A percentile compares a stretch with the other conserved stretches of the same genome.
Evolutionary conservation across 2,329 filamentous ascomycete species (phyloP).

Genomic region (Colletotrichum tabaci): DNA sequence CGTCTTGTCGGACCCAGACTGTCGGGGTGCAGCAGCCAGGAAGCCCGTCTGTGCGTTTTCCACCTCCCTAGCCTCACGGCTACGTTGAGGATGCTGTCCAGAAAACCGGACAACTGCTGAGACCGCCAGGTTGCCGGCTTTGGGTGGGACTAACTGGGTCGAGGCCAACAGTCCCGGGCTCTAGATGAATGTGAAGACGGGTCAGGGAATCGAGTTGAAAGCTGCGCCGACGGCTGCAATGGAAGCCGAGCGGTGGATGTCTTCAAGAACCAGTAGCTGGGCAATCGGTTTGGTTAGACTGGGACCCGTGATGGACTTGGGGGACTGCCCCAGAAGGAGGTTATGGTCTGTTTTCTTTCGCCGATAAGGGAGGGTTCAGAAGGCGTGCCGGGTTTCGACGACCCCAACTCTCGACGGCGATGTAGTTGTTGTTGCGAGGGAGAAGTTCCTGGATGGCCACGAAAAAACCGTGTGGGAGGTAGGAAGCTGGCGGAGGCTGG

Average conservation of each 20-base stretch:
- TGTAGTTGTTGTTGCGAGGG: not conserved
- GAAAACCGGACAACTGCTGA: constrained; percentile 41
- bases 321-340: not conserved
- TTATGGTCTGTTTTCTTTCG: not conserved
- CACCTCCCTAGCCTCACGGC: constrained; percentile 44
- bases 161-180: constrained; percentile 42
- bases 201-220: not conserved
- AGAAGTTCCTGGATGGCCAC: constrained; percentile 18
- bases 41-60: constrained; percentile 43
- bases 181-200: constrained; percentile 15
- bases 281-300: not conserved
- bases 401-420: not conserved
- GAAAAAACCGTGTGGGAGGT: constrained; percentile 7
- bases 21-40: constrained; percentile 10
- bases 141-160: constrained; percentile 42
- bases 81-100: constrained; percentile 41
- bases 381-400: not conserved
- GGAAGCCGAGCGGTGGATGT: constrained; percentile 10
- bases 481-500: constrained; percentile 26
- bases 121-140: constrained; percentile 43
- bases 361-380: not conserved
- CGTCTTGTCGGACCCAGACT: constrained; percentile 19
- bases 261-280: not conserved
- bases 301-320: no score
- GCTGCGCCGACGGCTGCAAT: constrained; percentile 13